Percentiles rank a stretch among this genome's conserved stretches.
Evolutionary conservation across 345 rosid species (phyloP).

Genomic region (Rhodomyrtus tomentosa): DNA sequence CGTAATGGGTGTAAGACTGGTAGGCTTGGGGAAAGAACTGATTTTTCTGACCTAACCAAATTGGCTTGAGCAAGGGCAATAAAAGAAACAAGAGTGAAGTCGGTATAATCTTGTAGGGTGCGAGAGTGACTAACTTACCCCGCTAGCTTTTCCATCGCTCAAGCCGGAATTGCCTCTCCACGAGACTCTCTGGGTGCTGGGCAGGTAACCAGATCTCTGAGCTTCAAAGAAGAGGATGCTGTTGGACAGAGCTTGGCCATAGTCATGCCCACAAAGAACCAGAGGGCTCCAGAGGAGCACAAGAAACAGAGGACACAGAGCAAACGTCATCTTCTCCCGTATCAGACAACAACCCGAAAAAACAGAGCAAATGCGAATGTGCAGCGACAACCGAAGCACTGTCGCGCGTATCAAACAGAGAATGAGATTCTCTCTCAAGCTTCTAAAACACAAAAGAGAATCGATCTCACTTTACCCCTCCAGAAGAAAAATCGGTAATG

Average conservation of each 20-base stretch:
- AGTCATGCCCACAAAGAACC: conserved; percentile 78
- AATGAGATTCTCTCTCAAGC: conserved; percentile 4
- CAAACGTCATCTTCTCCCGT: conserved; percentile 15
- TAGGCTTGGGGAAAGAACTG: background rate
- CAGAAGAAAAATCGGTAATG: conserved; percentile 17
- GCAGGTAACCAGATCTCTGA: conserved; percentile 93
- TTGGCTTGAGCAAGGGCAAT: background rate
- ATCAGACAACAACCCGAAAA: background rate
- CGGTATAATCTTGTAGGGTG: too few relatives aligned
- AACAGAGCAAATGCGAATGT: background rate
- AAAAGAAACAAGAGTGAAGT: background rate
- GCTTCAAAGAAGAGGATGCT: conserved; percentile 97
- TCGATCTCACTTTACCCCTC: background rate
- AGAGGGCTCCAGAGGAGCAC: conserved; percentile 47
- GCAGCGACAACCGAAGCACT: background rate
- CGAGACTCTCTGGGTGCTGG: conserved; percentile 69
- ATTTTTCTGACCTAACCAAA: background rate
- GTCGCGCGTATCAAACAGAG: background rate
- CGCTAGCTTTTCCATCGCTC: conserved; percentile 88
- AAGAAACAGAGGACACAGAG: conserved; percentile 13
- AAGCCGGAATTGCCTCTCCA: conserved; percentile 96
- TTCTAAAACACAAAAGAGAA: background rate
- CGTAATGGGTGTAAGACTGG: background rate
- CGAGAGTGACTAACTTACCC: conserved; percentile 43
- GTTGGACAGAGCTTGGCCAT: conserved; percentile 80